Conservation (phyloP, 1,284 basidiomycete species). For the Abortiporus biennis region DNA sequence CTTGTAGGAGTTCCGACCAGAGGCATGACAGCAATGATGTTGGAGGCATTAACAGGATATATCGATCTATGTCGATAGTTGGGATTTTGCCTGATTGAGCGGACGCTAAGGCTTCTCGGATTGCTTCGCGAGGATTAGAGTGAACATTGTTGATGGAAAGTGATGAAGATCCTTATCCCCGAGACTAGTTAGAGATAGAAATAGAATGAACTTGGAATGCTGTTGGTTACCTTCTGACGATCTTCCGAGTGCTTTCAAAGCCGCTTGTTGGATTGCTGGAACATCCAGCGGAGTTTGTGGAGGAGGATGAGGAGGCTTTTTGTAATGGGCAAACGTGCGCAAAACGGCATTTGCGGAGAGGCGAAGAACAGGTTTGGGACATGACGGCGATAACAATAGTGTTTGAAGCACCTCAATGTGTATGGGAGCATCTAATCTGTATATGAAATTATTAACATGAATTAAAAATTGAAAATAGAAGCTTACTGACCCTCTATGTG, state of each 20-base stretch:
- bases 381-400: conserved; percentile 54
- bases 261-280: conserved; percentile 34
- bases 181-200: neutral
- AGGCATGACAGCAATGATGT: conserved; percentile 54
- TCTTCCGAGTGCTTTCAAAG: conserved; percentile 36
- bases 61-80: conserved; percentile 55
- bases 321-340: conserved; percentile 36
- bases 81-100: conserved; percentile 57
- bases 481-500: conserved; percentile 44
- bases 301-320: conserved; percentile 18
- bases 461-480: neutral
- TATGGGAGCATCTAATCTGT: conserved; percentile 26
- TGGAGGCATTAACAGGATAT: conserved; percentile 48
- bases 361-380: conserved; percentile 57
- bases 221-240: conserved; percentile 31
- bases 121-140: conserved; percentile 42
- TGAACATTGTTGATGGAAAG: conserved; percentile 23
- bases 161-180: conserved; percentile 5
- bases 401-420: conserved; percentile 62
- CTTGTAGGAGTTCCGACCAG: conserved; percentile 53
- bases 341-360: conserved; percentile 57
- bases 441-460: conserved; percentile 8
- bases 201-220: neutral
- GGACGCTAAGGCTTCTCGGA: conserved; percentile 47
- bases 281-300: conserved; percentile 31